Conservation (phyloP, 257 asterid genomes). For the Datura wrightii region DNA sequence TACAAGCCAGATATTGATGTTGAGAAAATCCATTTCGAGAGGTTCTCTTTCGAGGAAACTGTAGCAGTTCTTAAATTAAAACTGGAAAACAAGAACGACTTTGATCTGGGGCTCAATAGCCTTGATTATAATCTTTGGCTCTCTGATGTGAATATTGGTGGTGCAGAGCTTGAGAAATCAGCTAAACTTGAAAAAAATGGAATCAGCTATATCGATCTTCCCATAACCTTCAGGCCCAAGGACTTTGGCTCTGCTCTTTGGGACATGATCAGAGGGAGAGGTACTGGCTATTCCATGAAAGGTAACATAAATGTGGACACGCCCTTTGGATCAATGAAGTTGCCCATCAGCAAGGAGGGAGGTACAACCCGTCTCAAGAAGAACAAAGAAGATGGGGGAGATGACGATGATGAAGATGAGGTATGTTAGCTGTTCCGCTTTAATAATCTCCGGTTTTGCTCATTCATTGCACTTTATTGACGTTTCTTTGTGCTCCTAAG, state of each 20-base stretch:
- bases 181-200: conserved; percentile 77
- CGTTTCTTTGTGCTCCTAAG: not conserved
- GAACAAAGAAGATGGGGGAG: conserved; percentile 82
- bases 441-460: not conserved
- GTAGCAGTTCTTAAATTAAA: conserved; percentile 82
- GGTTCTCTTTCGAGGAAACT: conserved; percentile 89
- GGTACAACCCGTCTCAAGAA: conserved; percentile 90
- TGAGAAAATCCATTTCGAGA: conserved; percentile 70
- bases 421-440: conserved; percentile 37
- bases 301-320: conserved; percentile 84
- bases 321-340: conserved; percentile 93
- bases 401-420: conserved; percentile 62
- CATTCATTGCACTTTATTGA: not conserved
- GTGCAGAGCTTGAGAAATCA: conserved; percentile 68
- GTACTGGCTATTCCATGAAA: conserved; percentile 88
- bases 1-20: conserved; percentile 83
- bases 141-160: conserved; percentile 76
- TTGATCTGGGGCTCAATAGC: conserved; percentile 80
- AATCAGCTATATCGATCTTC: conserved; percentile 62
- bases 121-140: conserved; percentile 93
- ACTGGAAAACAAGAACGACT: conserved; percentile 91
- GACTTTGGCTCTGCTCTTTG: conserved; percentile 97
- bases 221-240: conserved; percentile 97
- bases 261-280: conserved; percentile 97
- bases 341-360: conserved; percentile 89